These are phyloP conservation scores for Tetrapisispora fleetii DNA, from an alignment of 805 yeast genomes.

Conservation along the genomic window DNA sequence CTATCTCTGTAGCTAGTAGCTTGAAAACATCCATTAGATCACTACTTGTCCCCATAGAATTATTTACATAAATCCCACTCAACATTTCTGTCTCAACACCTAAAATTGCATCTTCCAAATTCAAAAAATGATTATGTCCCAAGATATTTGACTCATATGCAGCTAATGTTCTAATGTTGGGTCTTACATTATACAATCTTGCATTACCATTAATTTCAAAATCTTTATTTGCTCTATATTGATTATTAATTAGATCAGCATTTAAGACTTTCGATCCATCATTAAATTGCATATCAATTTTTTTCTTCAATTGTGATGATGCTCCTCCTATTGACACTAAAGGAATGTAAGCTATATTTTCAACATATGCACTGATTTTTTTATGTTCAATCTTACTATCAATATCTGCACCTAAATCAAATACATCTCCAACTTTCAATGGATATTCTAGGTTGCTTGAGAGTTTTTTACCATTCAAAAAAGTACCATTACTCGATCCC, in stretches of 20 bases:
- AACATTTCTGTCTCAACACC: constrained; percentile 39
- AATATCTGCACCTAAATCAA: constrained; percentile 91
- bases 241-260: neutral
- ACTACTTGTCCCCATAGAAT: constrained; percentile 48
- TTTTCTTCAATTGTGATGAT: no score
- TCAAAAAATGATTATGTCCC: constrained; percentile 43
- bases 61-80: constrained; percentile 49
- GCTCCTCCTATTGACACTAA: neutral
- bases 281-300: no score
- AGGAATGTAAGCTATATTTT: constrained; percentile 40
- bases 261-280: constrained; percentile 6
- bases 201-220: neutral
- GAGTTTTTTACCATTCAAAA: constrained; percentile 66
- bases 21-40: constrained; percentile 47
- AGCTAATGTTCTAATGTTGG: constrained; percentile 12
- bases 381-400: constrained; percentile 57
- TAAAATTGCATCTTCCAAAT: constrained; percentile 41
- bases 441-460: constrained; percentile 42
- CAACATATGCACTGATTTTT: constrained; percentile 77
- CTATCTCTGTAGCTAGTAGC: constrained; percentile 43
- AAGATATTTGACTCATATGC: constrained; percentile 53
- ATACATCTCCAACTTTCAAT: constrained; percentile 67
- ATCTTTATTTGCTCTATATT: neutral
- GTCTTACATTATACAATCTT: neutral
- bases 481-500: constrained; percentile 91